Conservation (phyloP, 139 green algal species). For the Haematococcus lacustris region DNA sequence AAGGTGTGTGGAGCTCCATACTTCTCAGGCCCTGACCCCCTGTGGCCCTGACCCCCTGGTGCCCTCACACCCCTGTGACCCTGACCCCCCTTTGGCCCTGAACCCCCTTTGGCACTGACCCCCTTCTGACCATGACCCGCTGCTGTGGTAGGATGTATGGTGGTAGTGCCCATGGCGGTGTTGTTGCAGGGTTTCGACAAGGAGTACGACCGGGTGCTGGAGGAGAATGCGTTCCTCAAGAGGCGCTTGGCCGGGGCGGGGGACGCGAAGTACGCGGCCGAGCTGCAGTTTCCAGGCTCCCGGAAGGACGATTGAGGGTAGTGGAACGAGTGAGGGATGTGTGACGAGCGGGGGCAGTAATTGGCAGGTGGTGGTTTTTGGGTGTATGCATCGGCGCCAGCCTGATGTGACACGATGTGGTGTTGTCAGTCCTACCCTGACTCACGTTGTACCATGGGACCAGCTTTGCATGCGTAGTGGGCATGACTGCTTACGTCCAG, state of each 20-base stretch:
- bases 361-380: too few relatives aligned
- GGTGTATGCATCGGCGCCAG: too few relatives aligned
- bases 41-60: background rate
- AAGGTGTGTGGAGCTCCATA: constrained; percentile 10
- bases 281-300: background rate
- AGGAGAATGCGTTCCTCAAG: constrained; percentile 30
- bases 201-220: constrained; percentile 35
- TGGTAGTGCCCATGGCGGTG: too few relatives aligned
- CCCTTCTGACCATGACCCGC: background rate
- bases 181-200: constrained; percentile 26
- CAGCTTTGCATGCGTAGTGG: too few relatives aligned
- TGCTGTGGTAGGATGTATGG: too few relatives aligned
- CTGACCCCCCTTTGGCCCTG: background rate
- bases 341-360: too few relatives aligned
- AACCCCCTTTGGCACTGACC: background rate
- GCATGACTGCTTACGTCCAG: too few relatives aligned
- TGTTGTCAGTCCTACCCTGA: background rate
- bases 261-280: background rate
- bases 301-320: constrained; percentile 19
- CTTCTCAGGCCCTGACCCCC: background rate
- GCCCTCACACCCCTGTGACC: background rate
- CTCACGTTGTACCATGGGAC: background rate
- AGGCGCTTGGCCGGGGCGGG: constrained; percentile 5
- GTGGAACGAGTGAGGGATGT: too few relatives aligned
- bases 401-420: background rate